Base-by-base conservation (phyloP, 2,329 filamentous ascomycete genomes). In the Berkeleyomyces basicola region DNA sequence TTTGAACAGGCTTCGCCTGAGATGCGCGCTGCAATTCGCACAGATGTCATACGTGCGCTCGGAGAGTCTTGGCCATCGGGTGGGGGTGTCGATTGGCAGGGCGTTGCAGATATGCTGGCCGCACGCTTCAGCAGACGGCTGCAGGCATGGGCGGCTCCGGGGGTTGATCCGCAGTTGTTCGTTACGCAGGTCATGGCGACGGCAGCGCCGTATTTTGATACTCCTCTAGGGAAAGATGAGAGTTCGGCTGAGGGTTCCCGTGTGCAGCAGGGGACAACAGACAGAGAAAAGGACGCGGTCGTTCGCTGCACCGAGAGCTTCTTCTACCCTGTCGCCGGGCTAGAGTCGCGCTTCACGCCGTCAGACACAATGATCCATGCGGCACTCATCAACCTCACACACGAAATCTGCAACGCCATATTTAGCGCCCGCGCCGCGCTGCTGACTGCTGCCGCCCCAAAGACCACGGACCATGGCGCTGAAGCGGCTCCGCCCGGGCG, bases 51-150 rank as follows among this genome's bases (percentile, higher is more conserved):
- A 2, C 63, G 69, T 0, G 71, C 82, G 55, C 67, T 66, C 33
- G 66, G 68, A 16, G 36, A 23, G 7, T 33, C 57, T 40, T 57
- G 37, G 14, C 51, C 44, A 7, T 36, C 59, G 14, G 10, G n/a
- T 14, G 58, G 16, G 11, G 43, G 59, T 11, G 69, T 81, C 36
- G 74, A 88, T 67, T 90, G 87, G 87, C 87, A 90, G 69, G 77
- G 73, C 0, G 74, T 86, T 0, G 77, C 79, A 0, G 87, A 91
- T 67, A 78, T 86, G 75, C 74, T 90, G 3, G 75, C 88, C 3
- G 70, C 75, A 3, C 78, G 86, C 1, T 89, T 86, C 67, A 77
- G 78, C 3, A 73, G 79, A 40, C 75, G 82, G 33, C 71, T 90
- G 37, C 67, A 67, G 2, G 68, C 74, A 4, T 72, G 81, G 67